phyloP scores from a whole-genome alignment of 2,329 filamentous ascomycete species.

The Microcera coccophila region DNA sequence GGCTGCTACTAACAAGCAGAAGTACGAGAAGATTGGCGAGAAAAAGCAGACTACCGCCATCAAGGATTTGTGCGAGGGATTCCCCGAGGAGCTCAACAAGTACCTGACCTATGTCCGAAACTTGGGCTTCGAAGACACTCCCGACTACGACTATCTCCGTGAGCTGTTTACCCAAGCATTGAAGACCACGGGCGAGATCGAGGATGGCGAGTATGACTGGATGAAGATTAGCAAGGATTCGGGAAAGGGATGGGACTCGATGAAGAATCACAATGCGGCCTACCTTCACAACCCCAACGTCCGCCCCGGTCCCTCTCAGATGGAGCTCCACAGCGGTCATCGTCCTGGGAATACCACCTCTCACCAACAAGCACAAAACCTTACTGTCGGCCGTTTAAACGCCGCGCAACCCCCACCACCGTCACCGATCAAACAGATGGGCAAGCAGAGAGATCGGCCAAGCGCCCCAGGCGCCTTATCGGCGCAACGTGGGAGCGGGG shows the following conservation, averaged over 20 bases:
- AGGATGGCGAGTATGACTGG: conserved; percentile 99
- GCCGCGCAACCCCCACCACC: conserved; percentile 86
- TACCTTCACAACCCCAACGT: conserved; percentile 73
- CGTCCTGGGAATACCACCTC: conserved; percentile 62
- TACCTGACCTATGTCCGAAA: conserved; percentile 97
- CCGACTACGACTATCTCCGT: conserved; percentile 95
- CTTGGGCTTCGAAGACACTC: conserved; percentile 95
- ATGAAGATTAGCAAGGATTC: conserved; percentile 86
- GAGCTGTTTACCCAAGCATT: conserved; percentile 95
- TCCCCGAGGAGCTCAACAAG: conserved; percentile 96
- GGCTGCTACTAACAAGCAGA: conserved; percentile 82
- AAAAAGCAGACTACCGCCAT: conserved; percentile 98
- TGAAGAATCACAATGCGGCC: conserved; percentile 60
- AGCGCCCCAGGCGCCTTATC: conserved; percentile 70
- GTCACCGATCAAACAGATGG: conserved; percentile 76
- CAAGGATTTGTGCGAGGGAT: conserved; percentile 94
- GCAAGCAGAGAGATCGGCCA: conserved; percentile 71
- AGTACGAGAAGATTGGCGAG: conserved; percentile 99
- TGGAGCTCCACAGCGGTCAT: conserved; percentile 75
- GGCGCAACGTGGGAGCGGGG: conserved; percentile 72
- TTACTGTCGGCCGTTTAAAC: conserved; percentile 88
- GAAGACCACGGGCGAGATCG: conserved; percentile 89
- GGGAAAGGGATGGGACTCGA: conserved; percentile 82
- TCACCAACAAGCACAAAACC: conserved; percentile 59
- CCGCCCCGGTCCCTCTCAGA: conserved; percentile 75